Conservation (phyloP, 306 rosid genomes). For the Prunus salicina region DNA sequence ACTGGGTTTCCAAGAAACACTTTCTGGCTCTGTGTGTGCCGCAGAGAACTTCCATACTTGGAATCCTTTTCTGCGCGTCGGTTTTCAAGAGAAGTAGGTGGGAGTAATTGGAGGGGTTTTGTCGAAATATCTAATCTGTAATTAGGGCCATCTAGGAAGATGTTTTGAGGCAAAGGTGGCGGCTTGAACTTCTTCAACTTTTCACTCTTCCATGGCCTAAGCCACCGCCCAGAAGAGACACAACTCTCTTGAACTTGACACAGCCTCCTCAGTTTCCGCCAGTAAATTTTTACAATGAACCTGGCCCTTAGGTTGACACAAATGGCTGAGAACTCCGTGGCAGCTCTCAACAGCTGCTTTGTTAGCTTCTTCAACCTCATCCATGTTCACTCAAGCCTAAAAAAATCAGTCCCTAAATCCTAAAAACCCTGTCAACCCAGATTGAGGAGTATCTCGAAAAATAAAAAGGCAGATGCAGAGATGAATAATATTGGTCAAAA, state of each 20-base stretch:
- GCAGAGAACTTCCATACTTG: constrained; percentile 31
- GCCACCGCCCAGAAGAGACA: constrained; percentile 59
- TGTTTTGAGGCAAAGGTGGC: constrained; percentile 49
- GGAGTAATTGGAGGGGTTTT: constrained; percentile 40
- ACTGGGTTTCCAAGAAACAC: constrained; percentile 52
- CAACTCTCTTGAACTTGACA: constrained; percentile 79
- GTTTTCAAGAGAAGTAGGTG: constrained; percentile 35
- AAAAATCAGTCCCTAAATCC: constrained; percentile 13
- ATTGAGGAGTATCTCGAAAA: not conserved
- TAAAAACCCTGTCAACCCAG: not conserved
- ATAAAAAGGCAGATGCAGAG: not conserved
- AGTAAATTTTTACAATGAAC: constrained; percentile 45
- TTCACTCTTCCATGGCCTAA: constrained; percentile 79
- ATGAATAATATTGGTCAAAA: constrained; percentile 11
- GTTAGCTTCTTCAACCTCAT: constrained; percentile 77
- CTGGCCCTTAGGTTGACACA: constrained; percentile 60
- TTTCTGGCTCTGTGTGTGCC: not conserved
- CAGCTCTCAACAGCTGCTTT: constrained; percentile 75
- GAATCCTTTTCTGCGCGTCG: constrained; percentile 45
- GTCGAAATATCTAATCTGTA: constrained; percentile 36
- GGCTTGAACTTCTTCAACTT: constrained; percentile 44
- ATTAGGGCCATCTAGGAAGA: constrained; percentile 66
- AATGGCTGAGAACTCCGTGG: constrained; percentile 51
- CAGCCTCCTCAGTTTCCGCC: constrained; percentile 76
- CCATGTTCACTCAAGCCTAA: constrained; percentile 43